Base-by-base conservation (phyloP, 1,284 basidiomycete genomes). In the Cronartium ribicola region DNA sequence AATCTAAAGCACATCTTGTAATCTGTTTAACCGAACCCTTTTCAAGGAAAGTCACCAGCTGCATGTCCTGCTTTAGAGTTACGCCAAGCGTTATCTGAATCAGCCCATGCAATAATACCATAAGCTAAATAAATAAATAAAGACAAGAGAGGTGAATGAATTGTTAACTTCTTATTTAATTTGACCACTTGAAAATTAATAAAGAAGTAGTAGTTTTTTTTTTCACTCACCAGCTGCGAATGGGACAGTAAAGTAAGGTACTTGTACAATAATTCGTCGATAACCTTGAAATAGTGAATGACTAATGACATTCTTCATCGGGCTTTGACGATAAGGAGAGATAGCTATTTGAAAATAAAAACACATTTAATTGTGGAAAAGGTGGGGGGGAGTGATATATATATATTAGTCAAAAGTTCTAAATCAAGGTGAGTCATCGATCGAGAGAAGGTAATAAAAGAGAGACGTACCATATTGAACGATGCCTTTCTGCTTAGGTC, bases 281-380 rank as follows among this genome's bases (percentile, higher is more conserved):
- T 89, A 90, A 63, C 92, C 93, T 83, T 94, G 92, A 86, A 94
- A 91, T 78, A 94, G 80, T 84, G 90, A 95, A 78, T 83, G 87
- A 71, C 86, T 84, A 80, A 94, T 81, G 78, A 88, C 86, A 76
- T 90, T 85, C 65, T 87, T 86, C 61, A 89, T 86, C 11, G 90
- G 87, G 76, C 87, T 87, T 79, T 90, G 87, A 80, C 88, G 87
- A 84, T 87, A 89, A 13, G 92, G 90, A 40, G 94, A 94, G 77
- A 94, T 79, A 77, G 86, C 93, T 95, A 79, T 67, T 29, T 29
- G 1, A 2, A 29, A 29, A 29, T 29, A 29, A 29, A 29, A 29
- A 29, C 29, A 29, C 2, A 29, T 29, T 29, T 1, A 2, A 2
- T 29, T 29, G 29, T 29, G 29, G 1, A 29, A 46, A 67, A 10